phyloP scores from a whole-genome alignment of 108 stramenopile species.

The Cyclotella baltica region DNA sequence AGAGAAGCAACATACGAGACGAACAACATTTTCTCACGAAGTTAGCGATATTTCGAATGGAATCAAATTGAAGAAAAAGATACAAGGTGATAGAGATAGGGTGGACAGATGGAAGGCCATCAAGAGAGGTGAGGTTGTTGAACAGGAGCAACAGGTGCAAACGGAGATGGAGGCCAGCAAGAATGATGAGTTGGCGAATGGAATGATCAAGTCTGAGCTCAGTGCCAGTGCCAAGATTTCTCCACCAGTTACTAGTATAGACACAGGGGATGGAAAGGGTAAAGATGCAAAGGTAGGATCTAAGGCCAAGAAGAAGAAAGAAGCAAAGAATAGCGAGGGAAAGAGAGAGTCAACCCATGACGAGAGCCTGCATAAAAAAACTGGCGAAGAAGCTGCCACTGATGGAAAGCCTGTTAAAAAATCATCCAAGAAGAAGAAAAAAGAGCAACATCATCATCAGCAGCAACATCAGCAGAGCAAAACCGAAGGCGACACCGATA shows the following conservation, averaged over 20 bases:
- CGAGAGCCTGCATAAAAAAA: neutral
- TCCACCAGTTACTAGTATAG: neutral
- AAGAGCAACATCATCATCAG: neutral
- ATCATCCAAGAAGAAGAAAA: constrained; percentile 9
- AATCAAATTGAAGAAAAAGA: constrained; percentile 9
- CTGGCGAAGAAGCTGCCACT: neutral
- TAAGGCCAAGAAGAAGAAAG: neutral
- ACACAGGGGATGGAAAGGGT: neutral
- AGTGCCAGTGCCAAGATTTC: neutral
- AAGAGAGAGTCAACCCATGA: neutral
- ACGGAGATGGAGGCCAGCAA: neutral
- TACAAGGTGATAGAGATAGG: neutral
- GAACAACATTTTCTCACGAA: constrained; percentile 3
- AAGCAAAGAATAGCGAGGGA: too few species aligned
- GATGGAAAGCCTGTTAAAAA: neutral
- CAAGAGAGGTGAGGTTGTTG: constrained; percentile 12
- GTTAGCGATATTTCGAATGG: neutral
- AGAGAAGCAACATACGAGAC: too few species aligned
- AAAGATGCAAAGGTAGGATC: neutral
- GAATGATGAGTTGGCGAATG: too few species aligned
- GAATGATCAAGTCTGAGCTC: neutral
- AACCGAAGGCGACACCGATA: neutral
- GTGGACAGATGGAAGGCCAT: constrained; percentile 11
- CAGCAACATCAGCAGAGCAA: constrained; percentile 12
- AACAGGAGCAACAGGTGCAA: constrained; percentile 7